A percentile compares a stretch with the other conserved stretches of the same genome.
These are phyloP conservation scores for Chimonanthus praecox DNA, from an alignment of 164 flowering plant species.

Conservation along the genomic window DNA sequence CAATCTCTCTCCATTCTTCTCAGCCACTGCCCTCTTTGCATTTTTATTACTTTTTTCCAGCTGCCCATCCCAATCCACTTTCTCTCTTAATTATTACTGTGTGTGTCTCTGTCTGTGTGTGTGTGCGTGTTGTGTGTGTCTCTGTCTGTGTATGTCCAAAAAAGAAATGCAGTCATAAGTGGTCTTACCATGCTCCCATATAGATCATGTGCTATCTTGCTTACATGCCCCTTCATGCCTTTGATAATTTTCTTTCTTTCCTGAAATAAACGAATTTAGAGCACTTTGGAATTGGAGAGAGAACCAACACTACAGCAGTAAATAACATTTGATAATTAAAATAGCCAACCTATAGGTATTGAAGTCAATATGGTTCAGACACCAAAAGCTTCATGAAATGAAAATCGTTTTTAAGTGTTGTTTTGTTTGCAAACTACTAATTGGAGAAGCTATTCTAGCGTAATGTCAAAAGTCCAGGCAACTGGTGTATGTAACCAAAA, in stretches of 20 bases:
- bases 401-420: background rate
- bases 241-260: conserved; percentile 90
- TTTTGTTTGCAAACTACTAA: background rate
- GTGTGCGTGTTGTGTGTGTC: no score
- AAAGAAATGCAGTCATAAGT: background rate
- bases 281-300: background rate
- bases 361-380: background rate
- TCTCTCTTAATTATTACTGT: no score
- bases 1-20: no score
- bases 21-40: no score
- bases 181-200: conserved; percentile 66
- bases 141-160: no score
- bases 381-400: background rate
- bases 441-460: no score
- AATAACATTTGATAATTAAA: background rate
- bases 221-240: conserved; percentile 76
- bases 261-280: conserved; percentile 25
- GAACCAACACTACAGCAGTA: background rate
- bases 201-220: conserved; percentile 67
- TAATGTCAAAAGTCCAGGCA: background rate
- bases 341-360: background rate
- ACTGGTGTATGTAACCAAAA: background rate
- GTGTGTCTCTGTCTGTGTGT: no score
- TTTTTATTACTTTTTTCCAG: no score
- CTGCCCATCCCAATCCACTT: no score